Percentiles rank a stretch among this genome's conserved stretches.
Evolutionary conservation across 306 rosid genomes (phyloP).

Genomic region (Calophaca sinica): DNA sequence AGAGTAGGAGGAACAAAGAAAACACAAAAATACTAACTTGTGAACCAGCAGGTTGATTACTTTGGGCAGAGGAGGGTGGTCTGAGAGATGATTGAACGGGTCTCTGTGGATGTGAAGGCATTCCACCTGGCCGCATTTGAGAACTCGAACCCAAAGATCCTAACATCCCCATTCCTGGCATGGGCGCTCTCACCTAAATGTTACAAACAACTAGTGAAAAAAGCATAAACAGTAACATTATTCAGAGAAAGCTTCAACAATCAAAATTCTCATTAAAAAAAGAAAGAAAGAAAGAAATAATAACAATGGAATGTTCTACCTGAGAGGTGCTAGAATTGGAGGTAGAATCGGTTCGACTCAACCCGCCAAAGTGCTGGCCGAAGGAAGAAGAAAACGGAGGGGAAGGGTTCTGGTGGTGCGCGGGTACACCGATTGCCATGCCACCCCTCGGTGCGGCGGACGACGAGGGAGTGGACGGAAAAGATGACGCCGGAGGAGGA

Average conservation of each 20-base stretch:
- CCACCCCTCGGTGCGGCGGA: conserved; percentile 65
- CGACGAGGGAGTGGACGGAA: conserved; percentile 47
- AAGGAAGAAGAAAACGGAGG: conserved; percentile 77
- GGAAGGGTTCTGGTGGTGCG: conserved; percentile 71
- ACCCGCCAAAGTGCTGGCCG: conserved; percentile 79
- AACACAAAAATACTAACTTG: conserved; percentile 71
- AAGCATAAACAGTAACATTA: conserved; percentile 27
- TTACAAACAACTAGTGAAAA: conserved; percentile 40
- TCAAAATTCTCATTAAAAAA: neutral
- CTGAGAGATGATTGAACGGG: conserved; percentile 79
- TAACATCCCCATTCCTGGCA: conserved; percentile 84
- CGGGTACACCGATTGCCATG: conserved; percentile 83
- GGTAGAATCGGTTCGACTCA: conserved; percentile 69
- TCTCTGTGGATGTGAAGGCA: conserved; percentile 71
- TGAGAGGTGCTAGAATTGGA: conserved; percentile 67
- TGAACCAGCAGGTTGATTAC: conserved; percentile 64
- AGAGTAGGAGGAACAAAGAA: neutral
- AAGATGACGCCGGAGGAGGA: conserved; percentile 48
- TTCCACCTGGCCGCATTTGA: conserved; percentile 77
- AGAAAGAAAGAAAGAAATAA: neutral
- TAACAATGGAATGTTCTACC: conserved; percentile 47
- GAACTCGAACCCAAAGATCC: conserved; percentile 78
- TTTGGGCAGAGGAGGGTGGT: conserved; percentile 60
- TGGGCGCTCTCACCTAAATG: conserved; percentile 67
- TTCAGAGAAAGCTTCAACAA: conserved; percentile 14